phyloP scores from a whole-genome alignment of 495 filamentous ascomycete genomes.

The Cenococcum geophilum region DNA sequence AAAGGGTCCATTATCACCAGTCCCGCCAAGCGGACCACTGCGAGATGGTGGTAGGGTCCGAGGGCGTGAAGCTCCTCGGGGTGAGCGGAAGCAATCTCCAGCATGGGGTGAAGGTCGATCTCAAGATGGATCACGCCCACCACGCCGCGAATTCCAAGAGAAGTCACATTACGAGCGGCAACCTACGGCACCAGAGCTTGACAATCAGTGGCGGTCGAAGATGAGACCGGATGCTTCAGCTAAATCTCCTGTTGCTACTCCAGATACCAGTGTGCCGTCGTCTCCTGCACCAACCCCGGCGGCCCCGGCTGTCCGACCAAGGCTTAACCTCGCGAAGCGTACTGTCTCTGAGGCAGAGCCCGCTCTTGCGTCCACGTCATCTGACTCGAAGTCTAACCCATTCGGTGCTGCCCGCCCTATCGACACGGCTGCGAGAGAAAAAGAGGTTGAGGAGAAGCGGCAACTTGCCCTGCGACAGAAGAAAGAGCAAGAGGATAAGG shows the following conservation, averaged over 20 bases:
- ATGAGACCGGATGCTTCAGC: constrained; percentile 67
- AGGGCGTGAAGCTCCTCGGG: constrained; percentile 54
- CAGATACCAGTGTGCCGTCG: constrained; percentile 61
- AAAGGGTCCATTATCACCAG: constrained; percentile 80
- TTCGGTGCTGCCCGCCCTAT: constrained; percentile 90
- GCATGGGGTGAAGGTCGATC: constrained; percentile 81
- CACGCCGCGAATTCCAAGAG: constrained; percentile 73
- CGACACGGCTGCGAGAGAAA: constrained; percentile 80
- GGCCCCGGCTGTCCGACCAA: constrained; percentile 60
- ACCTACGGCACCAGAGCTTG: constrained; percentile 77
- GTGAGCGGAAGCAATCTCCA: constrained; percentile 61
- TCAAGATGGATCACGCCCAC: constrained; percentile 75
- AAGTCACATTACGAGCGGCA: constrained; percentile 52
- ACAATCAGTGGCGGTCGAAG: constrained; percentile 77
- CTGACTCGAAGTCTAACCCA: constrained; percentile 76
- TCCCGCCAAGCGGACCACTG: constrained; percentile 49
- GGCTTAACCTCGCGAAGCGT: constrained; percentile 78
- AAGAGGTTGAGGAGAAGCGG: constrained; percentile 82
- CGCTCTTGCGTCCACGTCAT: constrained; percentile 46
- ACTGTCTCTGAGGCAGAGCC: constrained; percentile 68
- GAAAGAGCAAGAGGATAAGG: constrained; percentile 84
- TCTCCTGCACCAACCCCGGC: constrained; percentile 52
- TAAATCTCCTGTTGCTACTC: constrained; percentile 45
- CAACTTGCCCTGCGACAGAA: constrained; percentile 66
- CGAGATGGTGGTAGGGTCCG: constrained; percentile 66